Base-by-base conservation (phyloP, 73 alveolate species). In the Blepharisma japonicum region DNA sequence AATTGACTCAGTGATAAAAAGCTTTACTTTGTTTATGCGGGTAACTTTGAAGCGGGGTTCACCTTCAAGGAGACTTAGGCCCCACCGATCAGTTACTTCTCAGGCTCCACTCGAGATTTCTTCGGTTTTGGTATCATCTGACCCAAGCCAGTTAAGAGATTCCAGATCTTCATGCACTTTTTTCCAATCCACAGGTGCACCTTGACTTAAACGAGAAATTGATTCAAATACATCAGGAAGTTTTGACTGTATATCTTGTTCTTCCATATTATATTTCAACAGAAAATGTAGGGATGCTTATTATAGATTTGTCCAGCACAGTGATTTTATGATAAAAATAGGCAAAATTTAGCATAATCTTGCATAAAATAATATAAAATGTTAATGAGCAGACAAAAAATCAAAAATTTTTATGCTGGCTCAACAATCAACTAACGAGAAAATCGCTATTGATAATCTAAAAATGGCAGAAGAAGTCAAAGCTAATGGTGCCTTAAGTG, bases 61-160 rank as follows among this genome's bases (percentile, higher is more conserved):
- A 18, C 4, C 18, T 25, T 61, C 47, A 2, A 61, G 46, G 14
- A 61, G 47, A 2, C 47, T 14, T 8, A 61, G 4, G 11, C 74
- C 74, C 39, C 47, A 61, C 46, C 47, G 39, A 25, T 61, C 74
- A 20, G 74, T 39, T 18, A 61, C 74, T 25, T 61, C 23, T 39
- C 74, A 61, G 0, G 23, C 74, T 9, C 47, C 39, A 20, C 5
- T 25, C 6, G 23, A 14, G 2, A 39, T 25, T 20, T 61, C 74
- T 61, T n/a, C 39, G 5, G 74, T 25, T 25, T 61, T n/a, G 11
- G 23, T 8, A 11, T 25, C 47, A 20, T 61, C 74, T 2, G 23
- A 61, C 39, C 23, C 46, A 61, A 61, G 74, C 74, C 74, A 61
- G 23, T 18, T 25, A 14, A 61, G 74, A 8, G 14, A n/a, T 61